Percentiles rank a stretch among this genome's conserved stretches.
These are phyloP conservation scores for Kluyveromyces sp. DNA, from an alignment of 1,139 yeast species.

Conservation along the genomic window DNA sequence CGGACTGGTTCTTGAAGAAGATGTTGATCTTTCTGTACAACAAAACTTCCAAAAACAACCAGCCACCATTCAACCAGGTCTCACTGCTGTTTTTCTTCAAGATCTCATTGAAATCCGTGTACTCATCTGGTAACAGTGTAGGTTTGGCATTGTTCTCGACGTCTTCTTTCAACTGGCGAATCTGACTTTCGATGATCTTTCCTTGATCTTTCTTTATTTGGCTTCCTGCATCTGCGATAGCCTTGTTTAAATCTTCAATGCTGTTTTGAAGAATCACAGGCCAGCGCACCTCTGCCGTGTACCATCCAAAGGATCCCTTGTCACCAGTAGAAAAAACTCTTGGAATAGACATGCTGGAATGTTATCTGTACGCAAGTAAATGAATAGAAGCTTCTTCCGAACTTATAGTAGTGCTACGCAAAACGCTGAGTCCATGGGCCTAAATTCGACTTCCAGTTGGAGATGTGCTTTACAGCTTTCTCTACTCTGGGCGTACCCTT, in stretches of 20 bases:
- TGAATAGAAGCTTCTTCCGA: not conserved
- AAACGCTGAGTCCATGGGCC: too few relatives aligned
- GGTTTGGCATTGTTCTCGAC: conserved; percentile 33
- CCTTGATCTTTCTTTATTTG: conserved; percentile 23
- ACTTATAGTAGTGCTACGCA: too few relatives aligned
- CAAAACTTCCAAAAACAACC: conserved; percentile 85
- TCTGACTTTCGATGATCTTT: conserved; percentile 19
- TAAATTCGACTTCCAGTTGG: too few relatives aligned
- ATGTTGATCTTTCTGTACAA: conserved; percentile 62
- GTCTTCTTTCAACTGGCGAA: conserved; percentile 33
- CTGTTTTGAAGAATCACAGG: conserved; percentile 69
- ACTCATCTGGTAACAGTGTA: conserved; percentile 39
- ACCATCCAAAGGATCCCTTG: conserved; percentile 68
- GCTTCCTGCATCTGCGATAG: conserved; percentile 29
- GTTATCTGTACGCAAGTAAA: not conserved
- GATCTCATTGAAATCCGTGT: conserved; percentile 46
- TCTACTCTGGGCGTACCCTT: too few relatives aligned
- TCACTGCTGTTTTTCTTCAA: conserved; percentile 30
- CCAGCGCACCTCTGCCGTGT: conserved; percentile 81
- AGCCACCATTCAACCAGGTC: conserved; percentile 84
- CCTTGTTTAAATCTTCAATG: conserved; percentile 47
- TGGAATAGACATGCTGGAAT: conserved; percentile 4
- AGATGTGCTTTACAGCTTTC: too few relatives aligned
- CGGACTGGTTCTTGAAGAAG: conserved; percentile 38
- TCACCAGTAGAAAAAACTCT: conserved; percentile 45